Evolutionary conservation across 495 filamentous ascomycete genomes (phyloP), one percentile per base, ranked within the genome.

Genomic region (Aspergillus haitiensis): DNA sequence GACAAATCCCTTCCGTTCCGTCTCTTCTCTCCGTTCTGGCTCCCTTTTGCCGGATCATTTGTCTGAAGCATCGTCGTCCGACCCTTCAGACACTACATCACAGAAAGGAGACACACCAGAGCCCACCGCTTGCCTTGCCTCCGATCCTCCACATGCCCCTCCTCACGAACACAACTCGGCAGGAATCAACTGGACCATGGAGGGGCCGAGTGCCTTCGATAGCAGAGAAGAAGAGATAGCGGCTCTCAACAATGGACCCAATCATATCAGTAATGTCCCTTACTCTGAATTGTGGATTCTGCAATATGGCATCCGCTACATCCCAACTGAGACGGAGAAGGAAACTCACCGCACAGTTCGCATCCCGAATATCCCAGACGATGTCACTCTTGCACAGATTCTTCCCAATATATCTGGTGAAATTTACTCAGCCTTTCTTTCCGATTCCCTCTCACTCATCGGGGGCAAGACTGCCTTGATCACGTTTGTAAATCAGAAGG

Each of bases 221-320:
- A 42, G 62, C 27, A 27, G 45, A 18, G 58, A 71, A 8, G 56
- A 69, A 32, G 61, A 71, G 60, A 36, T 48, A 3, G 42, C 52
- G 7, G 57, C 64, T 2, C 60, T 61, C 33, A 39, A n/a, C 11
- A 34, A 49, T 34, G 55, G 46, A 1, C 42, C 33, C 16, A 64
- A 65, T n/a, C 13, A 62, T 1, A 10, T 67, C n/a, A 36, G 36
- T 12, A 15, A 47, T 13, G 37, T 56, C 10, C 50, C 44, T 21
- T 34, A 45, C 51, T 49, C 60, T 6, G 54, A 70, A 10, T 62
- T 67, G 21, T 66, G 65, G 58, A 55, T 74, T 21, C 71, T 70
- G 49, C 68, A 71, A 37, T 71, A 69, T 18, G 75, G 75, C 1
- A 56, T 75, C 15, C 73, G 75, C 9, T 75, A 72, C 48, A 46